Base-by-base conservation (phyloP, 2,329 filamentous ascomycete genomes). In the Fusarium veterinarium region DNA sequence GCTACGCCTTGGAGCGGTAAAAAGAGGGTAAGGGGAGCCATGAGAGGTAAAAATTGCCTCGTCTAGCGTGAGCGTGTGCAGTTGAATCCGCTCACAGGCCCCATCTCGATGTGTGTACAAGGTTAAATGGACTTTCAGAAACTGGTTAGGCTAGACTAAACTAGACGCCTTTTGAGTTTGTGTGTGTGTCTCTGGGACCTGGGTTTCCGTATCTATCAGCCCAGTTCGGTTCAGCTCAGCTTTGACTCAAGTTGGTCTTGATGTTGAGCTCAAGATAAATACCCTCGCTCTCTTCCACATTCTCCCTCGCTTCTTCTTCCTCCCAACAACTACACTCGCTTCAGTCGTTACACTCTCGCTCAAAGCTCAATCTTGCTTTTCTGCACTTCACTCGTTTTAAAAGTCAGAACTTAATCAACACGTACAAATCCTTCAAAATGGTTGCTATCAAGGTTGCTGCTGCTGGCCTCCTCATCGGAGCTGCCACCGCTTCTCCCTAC, bases 261-360 rank as follows among this genome's bases (percentile, higher is more conserved):
- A 31, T 35, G 46, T 49, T 49, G 31, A 38, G 13, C 7, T 35
- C 31, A 48, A 57, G 55, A 72, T 72, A 72, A 72, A 72, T 72
- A 72, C 51, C 60, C 67, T 67, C 58, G 52, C 19, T 41, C 58
- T 51, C 63, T 64, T 69, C 64, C 68, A 33, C 49, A 17, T 30
- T 8, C 31, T 20, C 37, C 17, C 6, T 10, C 11, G 3, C 28
- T 20, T 12, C 20, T 6, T n/a, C 19, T 52, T 51, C 35, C 49
- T 56, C 48, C 16, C 42, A 69, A 57, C 69, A 57, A 72, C 64
- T 72, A 69, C 69, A 69, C 64, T 72, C 69, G 69, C 69, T 72
- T 41, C 69, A 72, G 69, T 72, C 55, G 64, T 72, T 69, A 58
- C 53, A 67, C 57, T 44, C 49, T 69, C 64, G 38, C 57, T 56